A percentile compares a stretch with the other conserved stretches of the same genome.
Conservation (phyloP, 192 early-diverging fungal genomes). For the Gonapodya sp. region DNA sequence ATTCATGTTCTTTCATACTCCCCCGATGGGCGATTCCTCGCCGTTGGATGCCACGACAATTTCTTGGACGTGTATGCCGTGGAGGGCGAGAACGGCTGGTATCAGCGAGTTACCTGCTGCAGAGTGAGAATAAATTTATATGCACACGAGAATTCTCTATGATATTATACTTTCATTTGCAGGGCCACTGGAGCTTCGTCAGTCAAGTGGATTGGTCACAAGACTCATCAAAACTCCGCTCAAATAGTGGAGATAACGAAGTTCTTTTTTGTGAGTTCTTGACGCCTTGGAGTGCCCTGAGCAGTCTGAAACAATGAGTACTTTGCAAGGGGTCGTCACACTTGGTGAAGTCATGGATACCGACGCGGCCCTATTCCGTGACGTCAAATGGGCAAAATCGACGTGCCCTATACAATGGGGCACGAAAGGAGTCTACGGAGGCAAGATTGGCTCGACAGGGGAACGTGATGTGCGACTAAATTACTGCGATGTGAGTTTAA, state of each 20-base stretch:
- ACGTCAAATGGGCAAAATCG: neutral
- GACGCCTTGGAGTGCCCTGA: neutral
- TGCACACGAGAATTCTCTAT: too few species aligned
- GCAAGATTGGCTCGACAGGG: neutral
- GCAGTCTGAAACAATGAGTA: neutral
- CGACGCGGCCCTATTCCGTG: neutral
- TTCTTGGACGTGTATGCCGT: conserved; percentile 14
- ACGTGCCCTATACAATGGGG: neutral
- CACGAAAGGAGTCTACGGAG: neutral
- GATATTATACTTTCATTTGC: neutral
- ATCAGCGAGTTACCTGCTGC: conserved; percentile 14
- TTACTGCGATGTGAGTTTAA: neutral
- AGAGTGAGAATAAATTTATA: conserved; percentile 10
- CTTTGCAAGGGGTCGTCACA: neutral
- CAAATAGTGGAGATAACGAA: neutral
- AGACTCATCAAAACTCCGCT: neutral
- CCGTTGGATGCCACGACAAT: conserved; percentile 15
- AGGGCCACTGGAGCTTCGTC: neutral
- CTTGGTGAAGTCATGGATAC: neutral
- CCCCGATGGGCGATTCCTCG: conserved; percentile 10
- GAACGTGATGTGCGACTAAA: neutral
- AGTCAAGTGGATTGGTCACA: neutral
- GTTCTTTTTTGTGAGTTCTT: conserved; percentile 2
- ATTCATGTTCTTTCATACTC: conserved; percentile 14
- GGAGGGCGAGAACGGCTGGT: conserved; percentile 12